phyloP scores from a whole-genome alignment of 2,329 filamentous ascomycete species.

The Colletotrichum eleusines region DNA sequence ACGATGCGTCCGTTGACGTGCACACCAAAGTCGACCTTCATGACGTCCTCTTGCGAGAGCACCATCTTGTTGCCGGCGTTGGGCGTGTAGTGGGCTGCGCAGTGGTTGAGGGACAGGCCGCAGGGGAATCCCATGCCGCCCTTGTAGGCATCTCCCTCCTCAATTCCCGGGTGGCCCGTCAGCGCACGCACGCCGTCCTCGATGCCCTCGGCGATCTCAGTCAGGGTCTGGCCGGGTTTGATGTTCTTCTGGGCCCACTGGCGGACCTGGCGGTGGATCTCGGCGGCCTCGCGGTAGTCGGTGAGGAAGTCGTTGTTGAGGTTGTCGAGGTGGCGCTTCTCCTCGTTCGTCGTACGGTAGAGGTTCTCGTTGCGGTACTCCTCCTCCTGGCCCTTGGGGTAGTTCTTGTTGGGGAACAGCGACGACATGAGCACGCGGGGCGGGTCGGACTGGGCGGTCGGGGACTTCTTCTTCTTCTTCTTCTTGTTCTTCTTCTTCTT shows the following conservation, averaged over 20 bases:
- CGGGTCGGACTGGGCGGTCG: conserved; percentile 81
- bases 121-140: conserved; percentile 91
- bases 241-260: conserved; percentile 85
- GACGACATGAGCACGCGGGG: conserved; percentile 80
- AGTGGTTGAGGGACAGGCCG: conserved; percentile 86
- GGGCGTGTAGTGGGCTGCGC: conserved; percentile 87
- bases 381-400: conserved; percentile 82
- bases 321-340: conserved; percentile 85
- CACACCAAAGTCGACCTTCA: conserved; percentile 87
- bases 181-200: conserved; percentile 84
- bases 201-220: conserved; percentile 86
- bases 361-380: conserved; percentile 83
- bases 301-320: conserved; percentile 72
- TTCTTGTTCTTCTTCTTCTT: conserved; percentile 87
- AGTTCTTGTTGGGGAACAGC: conserved; percentile 78
- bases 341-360: conserved; percentile 84
- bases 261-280: conserved; percentile 87
- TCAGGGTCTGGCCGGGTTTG: conserved; percentile 83
- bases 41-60: conserved; percentile 78
- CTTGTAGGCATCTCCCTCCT: conserved; percentile 82
- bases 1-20: conserved; percentile 85
- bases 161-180: conserved; percentile 80
- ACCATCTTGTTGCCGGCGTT: conserved; percentile 88
- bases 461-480: conserved; percentile 75
- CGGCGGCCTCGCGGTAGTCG: conserved; percentile 86